Evolutionary conservation across 2,329 filamentous ascomycete species (phyloP).

Genomic region (Venturia oleaginea): DNA sequence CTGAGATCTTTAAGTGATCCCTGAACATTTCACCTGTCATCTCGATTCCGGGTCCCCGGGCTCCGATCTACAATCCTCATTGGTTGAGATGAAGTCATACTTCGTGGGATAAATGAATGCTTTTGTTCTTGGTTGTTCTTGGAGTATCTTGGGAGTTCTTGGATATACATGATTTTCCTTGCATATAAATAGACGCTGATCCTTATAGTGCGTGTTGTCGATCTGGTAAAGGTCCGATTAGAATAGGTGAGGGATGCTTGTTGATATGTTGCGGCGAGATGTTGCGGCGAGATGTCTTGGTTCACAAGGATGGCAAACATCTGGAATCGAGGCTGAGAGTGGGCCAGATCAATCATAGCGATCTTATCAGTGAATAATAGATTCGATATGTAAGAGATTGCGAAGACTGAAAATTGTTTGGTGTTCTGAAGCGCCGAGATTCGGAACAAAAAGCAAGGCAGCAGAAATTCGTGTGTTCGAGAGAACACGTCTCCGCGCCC

Average conservation of each 20-base stretch:
- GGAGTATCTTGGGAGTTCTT: neutral
- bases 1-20: too few relatives aligned
- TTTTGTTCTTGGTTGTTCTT: slow-evolving; percentile 1
- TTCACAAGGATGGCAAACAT: neutral
- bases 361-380: neutral
- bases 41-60: too few relatives aligned
- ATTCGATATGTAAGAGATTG: neutral
- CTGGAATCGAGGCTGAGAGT: too few relatives aligned
- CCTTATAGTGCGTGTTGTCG: neutral
- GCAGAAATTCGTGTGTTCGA: neutral
- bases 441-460: neutral
- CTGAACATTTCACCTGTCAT: too few relatives aligned
- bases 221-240: neutral
- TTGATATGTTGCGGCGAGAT: neutral
- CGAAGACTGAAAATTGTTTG: neutral
- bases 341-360: neutral
- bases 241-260: neutral
- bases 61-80: too few relatives aligned
- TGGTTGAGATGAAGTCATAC: too few relatives aligned
- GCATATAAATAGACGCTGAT: neutral
- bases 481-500: neutral
- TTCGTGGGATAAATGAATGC: neutral
- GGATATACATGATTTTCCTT: neutral
- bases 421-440: neutral
- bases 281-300: neutral